Evolutionary conservation across 2,329 filamentous ascomycete genomes (phyloP).

Genomic region (Nothopassalora personata): DNA sequence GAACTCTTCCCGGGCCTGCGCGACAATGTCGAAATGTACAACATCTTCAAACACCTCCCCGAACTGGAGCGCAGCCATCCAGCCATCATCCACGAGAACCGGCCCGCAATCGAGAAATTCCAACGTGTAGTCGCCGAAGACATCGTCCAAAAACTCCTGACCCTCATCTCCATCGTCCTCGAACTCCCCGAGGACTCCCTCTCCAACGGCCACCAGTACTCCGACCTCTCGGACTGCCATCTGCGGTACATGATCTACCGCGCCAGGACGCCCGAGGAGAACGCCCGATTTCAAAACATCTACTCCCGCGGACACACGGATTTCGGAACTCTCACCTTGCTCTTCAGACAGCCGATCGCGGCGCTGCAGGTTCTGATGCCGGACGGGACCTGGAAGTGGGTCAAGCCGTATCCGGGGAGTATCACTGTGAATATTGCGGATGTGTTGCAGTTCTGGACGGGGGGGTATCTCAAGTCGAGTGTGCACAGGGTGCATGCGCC

Average conservation of each 20-base stretch:
- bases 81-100: slow-evolving; percentile 41
- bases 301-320: slow-evolving; percentile 38
- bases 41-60: slow-evolving; percentile 48
- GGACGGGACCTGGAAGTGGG: slow-evolving; percentile 41
- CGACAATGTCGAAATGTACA: slow-evolving; percentile 56
- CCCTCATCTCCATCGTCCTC: slow-evolving; percentile 57
- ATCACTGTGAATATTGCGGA: slow-evolving; percentile 41
- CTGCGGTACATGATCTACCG: slow-evolving; percentile 30
- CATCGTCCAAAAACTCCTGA: slow-evolving; percentile 53
- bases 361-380: slow-evolving; percentile 36
- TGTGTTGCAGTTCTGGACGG: slow-evolving; percentile 37
- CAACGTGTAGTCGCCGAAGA: slow-evolving; percentile 48
- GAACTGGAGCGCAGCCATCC: slow-evolving; percentile 24
- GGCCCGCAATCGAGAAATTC: slow-evolving; percentile 54
- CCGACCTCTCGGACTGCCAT: slow-evolving; percentile 40
- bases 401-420: slow-evolving; percentile 36
- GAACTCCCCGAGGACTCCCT: slow-evolving; percentile 57
- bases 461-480: slow-evolving; percentile 44
- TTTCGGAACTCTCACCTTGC: slow-evolving; percentile 40
- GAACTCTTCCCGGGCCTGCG: slow-evolving; percentile 28
- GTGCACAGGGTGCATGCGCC: slow-evolving; percentile 49
- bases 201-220: slow-evolving; percentile 53
- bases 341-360: slow-evolving; percentile 40
- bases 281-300: slow-evolving; percentile 26
- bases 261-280: slow-evolving; percentile 26